Percentiles rank a stretch among this genome's conserved stretches.
Conservation (phyloP, 2,329 filamentous ascomycete species). For the Phyllosticta citriasiana region DNA sequence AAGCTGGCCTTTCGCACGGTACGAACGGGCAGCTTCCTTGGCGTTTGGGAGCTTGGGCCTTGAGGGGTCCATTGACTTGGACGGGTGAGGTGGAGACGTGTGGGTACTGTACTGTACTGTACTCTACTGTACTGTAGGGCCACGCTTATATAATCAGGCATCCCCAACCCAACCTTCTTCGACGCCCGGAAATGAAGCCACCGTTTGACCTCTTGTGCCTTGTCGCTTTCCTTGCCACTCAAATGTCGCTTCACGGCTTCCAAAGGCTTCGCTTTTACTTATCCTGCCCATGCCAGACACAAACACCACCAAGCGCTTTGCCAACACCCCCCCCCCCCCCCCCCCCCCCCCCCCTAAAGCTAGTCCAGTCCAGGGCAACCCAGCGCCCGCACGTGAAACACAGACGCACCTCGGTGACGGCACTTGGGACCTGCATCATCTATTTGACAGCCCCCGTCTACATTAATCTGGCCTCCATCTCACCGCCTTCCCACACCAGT, state of each 20-base stretch:
- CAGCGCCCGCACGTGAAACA: background rate
- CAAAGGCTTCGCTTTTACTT: too few relatives aligned
- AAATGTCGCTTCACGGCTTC: too few relatives aligned
- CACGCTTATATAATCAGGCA: background rate
- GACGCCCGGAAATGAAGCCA: background rate
- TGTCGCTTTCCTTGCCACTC: background rate
- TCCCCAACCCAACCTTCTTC: background rate
- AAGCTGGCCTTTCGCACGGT: slow-evolving; percentile 8
- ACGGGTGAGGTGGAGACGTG: background rate
- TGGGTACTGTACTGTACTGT: background rate
- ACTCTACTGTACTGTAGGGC: background rate
- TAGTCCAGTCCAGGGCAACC: background rate
- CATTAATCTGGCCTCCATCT: background rate
- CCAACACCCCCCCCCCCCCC: background rate
- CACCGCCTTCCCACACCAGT: background rate
- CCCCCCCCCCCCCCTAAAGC: too few relatives aligned
- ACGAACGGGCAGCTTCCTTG: slow-evolving; percentile 2
- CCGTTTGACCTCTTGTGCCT: background rate
- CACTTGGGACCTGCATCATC: slow-evolving; percentile 11
- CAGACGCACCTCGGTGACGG: slow-evolving; percentile 11
- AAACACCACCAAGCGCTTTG: background rate
- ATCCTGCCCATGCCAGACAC: background rate
- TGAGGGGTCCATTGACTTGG: background rate
- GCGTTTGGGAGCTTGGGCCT: slow-evolving; percentile 7
- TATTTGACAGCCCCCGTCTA: background rate